A percentile compares a stretch with the other conserved stretches of the same genome.
phyloP scores from a whole-genome alignment of 331 rosid genomes.

The Ulmus americana region DNA sequence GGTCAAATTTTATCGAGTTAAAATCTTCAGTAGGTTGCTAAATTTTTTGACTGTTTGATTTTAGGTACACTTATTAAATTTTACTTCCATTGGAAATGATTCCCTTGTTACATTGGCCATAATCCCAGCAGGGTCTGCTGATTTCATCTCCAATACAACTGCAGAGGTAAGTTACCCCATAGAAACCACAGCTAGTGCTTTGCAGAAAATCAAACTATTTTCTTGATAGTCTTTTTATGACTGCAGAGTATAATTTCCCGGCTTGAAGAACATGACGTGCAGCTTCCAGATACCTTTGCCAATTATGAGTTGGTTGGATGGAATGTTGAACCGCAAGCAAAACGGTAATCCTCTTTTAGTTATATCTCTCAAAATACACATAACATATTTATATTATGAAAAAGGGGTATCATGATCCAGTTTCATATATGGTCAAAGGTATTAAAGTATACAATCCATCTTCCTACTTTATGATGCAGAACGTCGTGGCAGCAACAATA shows the following conservation, averaged over 20 bases:
- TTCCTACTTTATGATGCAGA: slow-evolving; percentile 39
- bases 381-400: background rate
- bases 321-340: slow-evolving; percentile 43
- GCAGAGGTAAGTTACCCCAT: slow-evolving; percentile 47
- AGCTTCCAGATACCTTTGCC: slow-evolving; percentile 65
- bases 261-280: slow-evolving; percentile 57
- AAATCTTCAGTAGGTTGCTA: slow-evolving; percentile 15
- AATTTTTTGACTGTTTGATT: slow-evolving; percentile 24
- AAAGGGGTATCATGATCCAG: no score
- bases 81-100: slow-evolving; percentile 48
- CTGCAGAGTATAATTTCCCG: slow-evolving; percentile 58
- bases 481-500: slow-evolving; percentile 53
- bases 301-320: slow-evolving; percentile 60
- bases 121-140: slow-evolving; percentile 45
- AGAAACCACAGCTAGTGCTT: slow-evolving; percentile 18
- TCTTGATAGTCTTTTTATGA: slow-evolving; percentile 27
- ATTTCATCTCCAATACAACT: slow-evolving; percentile 55
- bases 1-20: slow-evolving; percentile 5
- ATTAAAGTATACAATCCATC: background rate
- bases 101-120: slow-evolving; percentile 64
- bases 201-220: slow-evolving; percentile 12
- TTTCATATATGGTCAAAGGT: background rate
- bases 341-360: slow-evolving; percentile 37
- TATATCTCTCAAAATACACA: background rate
- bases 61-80: slow-evolving; percentile 60